Conservation (phyloP, 2,329 filamentous ascomycete species). For the Ceratocystis alfenasii region DNA sequence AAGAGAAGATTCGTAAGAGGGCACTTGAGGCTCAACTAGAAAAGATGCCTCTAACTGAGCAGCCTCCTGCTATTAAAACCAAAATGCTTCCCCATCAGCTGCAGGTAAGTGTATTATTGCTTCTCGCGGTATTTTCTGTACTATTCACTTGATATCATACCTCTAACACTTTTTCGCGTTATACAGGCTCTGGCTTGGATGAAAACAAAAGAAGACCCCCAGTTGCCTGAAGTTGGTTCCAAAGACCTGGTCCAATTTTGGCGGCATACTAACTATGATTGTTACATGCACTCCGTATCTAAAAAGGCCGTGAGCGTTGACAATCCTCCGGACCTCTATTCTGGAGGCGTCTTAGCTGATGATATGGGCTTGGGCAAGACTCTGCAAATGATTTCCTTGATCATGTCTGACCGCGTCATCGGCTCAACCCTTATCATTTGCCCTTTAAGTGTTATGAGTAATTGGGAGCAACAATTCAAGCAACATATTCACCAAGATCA, state of each 20-base stretch:
- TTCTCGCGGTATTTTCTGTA: background rate
- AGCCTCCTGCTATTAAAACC: slow-evolving; percentile 54
- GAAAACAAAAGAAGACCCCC: slow-evolving; percentile 59
- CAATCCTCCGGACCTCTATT: slow-evolving; percentile 50
- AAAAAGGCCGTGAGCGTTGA: background rate
- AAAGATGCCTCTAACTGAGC: slow-evolving; percentile 58
- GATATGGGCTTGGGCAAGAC: slow-evolving; percentile 93
- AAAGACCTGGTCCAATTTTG: slow-evolving; percentile 33
- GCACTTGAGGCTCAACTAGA: slow-evolving; percentile 50
- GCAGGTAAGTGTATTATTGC: slow-evolving; percentile 33
- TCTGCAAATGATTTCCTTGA: slow-evolving; percentile 69
- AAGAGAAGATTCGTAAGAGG: slow-evolving; percentile 14
- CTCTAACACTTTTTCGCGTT: slow-evolving; percentile 30
- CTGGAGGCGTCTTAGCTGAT: slow-evolving; percentile 76
- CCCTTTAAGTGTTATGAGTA: slow-evolving; percentile 78
- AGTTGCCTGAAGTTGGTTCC: slow-evolving; percentile 46
- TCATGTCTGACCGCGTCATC: slow-evolving; percentile 44
- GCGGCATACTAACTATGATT: background rate
- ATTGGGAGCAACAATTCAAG: slow-evolving; percentile 72
- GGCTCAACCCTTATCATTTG: slow-evolving; percentile 67
- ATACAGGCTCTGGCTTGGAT: slow-evolving; percentile 63
- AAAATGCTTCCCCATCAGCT: slow-evolving; percentile 68
- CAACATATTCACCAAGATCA: slow-evolving; percentile 56
- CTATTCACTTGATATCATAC: background rate
- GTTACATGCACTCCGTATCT: slow-evolving; percentile 1